These are phyloP conservation scores for Aurifilum marmelostoma DNA, from an alignment of 2,329 filamentous ascomycete species.

Conservation along the genomic window DNA sequence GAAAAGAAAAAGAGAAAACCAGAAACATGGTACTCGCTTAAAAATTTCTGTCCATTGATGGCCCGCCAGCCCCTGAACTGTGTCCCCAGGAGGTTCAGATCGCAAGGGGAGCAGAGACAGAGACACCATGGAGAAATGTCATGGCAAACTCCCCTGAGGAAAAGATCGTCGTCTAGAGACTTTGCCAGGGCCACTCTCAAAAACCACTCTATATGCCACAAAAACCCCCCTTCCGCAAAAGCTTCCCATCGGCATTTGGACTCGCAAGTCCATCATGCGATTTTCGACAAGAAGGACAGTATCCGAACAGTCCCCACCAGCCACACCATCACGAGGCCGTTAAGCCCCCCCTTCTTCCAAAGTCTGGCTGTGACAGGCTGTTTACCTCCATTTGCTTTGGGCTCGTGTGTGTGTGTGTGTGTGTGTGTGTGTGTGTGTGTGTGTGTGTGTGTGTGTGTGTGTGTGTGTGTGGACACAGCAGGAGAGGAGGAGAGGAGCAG, in stretches of 20 bases:
- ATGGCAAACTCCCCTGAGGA: not conserved
- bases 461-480: not conserved
- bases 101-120: no score
- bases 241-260: not conserved
- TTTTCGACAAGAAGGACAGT: not conserved
- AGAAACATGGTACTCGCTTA: not conserved
- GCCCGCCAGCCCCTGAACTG: not conserved
- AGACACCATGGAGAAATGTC: not conserved
- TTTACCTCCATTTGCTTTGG: not conserved
- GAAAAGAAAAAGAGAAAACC: no score
- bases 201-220: slow-evolving; percentile 5
- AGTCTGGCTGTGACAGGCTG: slow-evolving; percentile 9
- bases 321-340: not conserved
- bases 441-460: not conserved
- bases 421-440: not conserved
- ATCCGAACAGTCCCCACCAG: slow-evolving; percentile 9
- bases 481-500: not conserved
- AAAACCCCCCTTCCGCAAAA: not conserved
- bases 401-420: not conserved
- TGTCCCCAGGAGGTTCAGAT: not conserved
- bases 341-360: not conserved
- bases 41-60: not conserved
- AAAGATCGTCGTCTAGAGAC: slow-evolving; percentile 1
- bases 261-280: not conserved
- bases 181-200: not conserved